Conservation (phyloP, 768 basidiomycete genomes). For the Mycena rosella region DNA sequence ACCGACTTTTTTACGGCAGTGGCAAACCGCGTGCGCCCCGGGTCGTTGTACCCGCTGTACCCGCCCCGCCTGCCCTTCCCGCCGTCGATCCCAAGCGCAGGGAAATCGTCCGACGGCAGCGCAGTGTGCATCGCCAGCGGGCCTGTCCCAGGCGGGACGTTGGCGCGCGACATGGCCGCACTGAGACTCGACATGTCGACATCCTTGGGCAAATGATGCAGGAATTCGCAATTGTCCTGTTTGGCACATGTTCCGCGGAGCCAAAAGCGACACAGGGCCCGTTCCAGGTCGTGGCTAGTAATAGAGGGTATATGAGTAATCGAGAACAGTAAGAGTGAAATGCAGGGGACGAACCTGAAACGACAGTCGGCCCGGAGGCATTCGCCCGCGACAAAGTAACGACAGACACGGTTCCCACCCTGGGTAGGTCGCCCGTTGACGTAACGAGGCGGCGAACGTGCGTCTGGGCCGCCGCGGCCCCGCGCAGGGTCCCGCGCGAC, state of each 20-base stretch:
- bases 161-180: constrained; percentile 75
- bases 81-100: constrained; percentile 60
- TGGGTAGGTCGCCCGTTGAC: constrained; percentile 68
- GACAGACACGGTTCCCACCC: constrained; percentile 86
- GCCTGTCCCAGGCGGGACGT: constrained; percentile 64
- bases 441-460: constrained; percentile 52
- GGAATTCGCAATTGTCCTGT: constrained; percentile 95
- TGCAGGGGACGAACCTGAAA: constrained; percentile 79
- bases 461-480: constrained; percentile 53
- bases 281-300: constrained; percentile 92
- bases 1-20: constrained; percentile 86
- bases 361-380: constrained; percentile 97
- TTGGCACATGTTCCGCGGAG: constrained; percentile 97
- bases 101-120: constrained; percentile 77
- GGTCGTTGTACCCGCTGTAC: constrained; percentile 71
- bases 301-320: constrained; percentile 2
- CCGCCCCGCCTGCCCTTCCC: constrained; percentile 59
- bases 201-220: constrained; percentile 91
- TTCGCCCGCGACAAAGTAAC: constrained; percentile 97
- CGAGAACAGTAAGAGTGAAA: not conserved
- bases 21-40: constrained; percentile 90
- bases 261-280: constrained; percentile 97
- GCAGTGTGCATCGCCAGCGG: constrained; percentile 56
- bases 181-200: constrained; percentile 82
- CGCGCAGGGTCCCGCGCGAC: constrained; percentile 67